phyloP scores from a whole-genome alignment of 1,139 yeast genomes.

The Magnusiomyces tetraspermus region DNA sequence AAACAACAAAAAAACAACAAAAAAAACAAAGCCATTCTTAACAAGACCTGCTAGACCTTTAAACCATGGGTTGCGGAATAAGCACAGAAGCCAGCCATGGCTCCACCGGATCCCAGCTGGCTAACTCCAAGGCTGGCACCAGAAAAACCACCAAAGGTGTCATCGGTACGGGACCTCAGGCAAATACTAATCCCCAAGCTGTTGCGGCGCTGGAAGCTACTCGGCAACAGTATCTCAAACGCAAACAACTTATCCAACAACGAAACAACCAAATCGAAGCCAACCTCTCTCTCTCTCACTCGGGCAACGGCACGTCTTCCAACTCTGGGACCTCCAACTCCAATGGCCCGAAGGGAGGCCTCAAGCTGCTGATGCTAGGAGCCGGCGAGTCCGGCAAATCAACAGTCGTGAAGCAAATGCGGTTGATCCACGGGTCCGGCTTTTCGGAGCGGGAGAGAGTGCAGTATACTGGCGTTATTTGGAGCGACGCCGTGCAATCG shows the following conservation, averaged over 20 bases:
- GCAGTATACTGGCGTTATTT: constrained; percentile 82
- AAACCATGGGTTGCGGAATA: constrained; percentile 65
- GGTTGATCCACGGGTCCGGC: constrained; percentile 76
- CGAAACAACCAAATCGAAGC: constrained; percentile 63
- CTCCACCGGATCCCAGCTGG: neutral
- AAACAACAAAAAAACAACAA: too few species aligned
- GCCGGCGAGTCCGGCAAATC: constrained; percentile 97
- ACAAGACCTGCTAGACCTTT: too few species aligned
- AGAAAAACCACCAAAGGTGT: too few species aligned
- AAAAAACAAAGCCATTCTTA: too few species aligned
- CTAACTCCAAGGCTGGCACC: too few species aligned
- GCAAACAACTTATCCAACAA: constrained; percentile 11
- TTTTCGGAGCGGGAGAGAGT: constrained; percentile 69
- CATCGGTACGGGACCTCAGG: neutral
- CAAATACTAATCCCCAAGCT: constrained; percentile 7
- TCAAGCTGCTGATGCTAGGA: constrained; percentile 67
- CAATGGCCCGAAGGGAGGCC: too few species aligned
- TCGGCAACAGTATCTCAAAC: constrained; percentile 29
- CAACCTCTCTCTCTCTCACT: constrained; percentile 41
- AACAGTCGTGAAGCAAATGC: constrained; percentile 89
- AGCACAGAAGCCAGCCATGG: constrained; percentile 33
- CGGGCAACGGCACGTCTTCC: constrained; percentile 34
- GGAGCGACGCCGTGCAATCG: constrained; percentile 86
- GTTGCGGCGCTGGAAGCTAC: constrained; percentile 16
- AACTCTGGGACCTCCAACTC: too few species aligned